These are phyloP conservation scores for Quercus alba DNA, from an alignment of 306 rosid species.

Conservation along the genomic window DNA sequence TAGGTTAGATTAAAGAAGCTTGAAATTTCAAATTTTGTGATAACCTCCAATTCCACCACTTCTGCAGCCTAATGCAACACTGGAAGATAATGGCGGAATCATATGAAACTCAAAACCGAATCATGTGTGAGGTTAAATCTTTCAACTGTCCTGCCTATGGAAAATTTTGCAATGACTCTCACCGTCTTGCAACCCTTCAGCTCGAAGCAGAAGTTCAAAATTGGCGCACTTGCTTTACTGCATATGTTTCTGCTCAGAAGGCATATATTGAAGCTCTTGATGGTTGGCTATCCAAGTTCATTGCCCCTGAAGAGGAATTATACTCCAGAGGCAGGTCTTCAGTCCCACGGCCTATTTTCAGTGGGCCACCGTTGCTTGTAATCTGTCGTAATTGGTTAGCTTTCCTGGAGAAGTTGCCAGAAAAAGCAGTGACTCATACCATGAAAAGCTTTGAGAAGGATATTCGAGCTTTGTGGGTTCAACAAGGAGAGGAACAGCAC, in stretches of 20 bases:
- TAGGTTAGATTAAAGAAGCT: not conserved
- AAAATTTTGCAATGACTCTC: conserved; percentile 74
- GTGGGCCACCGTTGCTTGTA: conserved; percentile 69
- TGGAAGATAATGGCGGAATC: conserved; percentile 80
- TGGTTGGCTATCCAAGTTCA: conserved; percentile 81
- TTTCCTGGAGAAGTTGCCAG: conserved; percentile 64
- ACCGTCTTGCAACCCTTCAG: conserved; percentile 66
- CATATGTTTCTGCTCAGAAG: conserved; percentile 68
- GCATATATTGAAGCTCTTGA: conserved; percentile 75
- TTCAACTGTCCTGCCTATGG: conserved; percentile 54
- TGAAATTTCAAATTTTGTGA: not conserved
- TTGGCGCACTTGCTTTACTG: conserved; percentile 64
- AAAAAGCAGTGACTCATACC: conserved; percentile 50
- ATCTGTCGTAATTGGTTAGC: conserved; percentile 72
- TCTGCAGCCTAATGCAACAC: conserved; percentile 67
- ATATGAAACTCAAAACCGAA: conserved; percentile 86
- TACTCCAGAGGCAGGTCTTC: conserved; percentile 53
- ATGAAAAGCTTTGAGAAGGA: conserved; percentile 63
- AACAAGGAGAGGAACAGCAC: conserved; percentile 78
- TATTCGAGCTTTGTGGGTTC: conserved; percentile 55
- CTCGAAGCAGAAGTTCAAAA: conserved; percentile 75
- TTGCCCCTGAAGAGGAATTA: conserved; percentile 69
- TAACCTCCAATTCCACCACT: not conserved
- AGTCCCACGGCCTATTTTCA: conserved; percentile 33
- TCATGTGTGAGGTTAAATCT: conserved; percentile 67